These are phyloP conservation scores for Drosera capensis DNA, from an alignment of 148 eudicot genomes.

Conservation along the genomic window DNA sequence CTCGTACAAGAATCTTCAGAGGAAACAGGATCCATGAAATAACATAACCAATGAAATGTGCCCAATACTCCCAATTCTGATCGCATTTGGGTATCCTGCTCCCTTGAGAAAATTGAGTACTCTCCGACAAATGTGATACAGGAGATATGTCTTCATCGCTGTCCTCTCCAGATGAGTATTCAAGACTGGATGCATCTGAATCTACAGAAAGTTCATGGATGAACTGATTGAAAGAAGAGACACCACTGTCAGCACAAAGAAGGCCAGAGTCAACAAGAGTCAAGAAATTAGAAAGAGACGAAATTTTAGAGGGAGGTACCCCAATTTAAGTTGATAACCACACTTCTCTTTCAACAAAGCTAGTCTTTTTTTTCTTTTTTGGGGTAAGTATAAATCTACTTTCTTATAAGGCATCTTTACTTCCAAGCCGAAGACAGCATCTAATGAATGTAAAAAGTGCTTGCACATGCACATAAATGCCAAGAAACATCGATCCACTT, in stretches of 20 bases:
- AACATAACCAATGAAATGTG: constrained; percentile 26
- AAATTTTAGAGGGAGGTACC: no score
- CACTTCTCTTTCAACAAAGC: no score
- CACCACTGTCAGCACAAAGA: constrained; percentile 52
- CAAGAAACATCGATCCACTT: no score
- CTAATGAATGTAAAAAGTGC: no score
- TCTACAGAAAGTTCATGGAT: constrained; percentile 78
- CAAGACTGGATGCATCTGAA: constrained; percentile 63
- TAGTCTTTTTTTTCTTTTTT: no score
- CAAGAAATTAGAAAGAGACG: background rate
- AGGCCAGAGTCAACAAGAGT: background rate
- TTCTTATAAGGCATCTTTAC: no score
- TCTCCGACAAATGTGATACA: constrained; percentile 56
- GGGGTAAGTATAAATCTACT: no score
- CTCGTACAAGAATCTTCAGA: constrained; percentile 32
- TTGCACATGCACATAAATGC: no score
- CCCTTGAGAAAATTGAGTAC: constrained; percentile 42
- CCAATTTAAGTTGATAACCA: no score
- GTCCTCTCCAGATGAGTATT: constrained; percentile 48
- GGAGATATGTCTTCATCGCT: constrained; percentile 38
- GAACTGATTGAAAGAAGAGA: constrained; percentile 89
- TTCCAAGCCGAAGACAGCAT: no score
- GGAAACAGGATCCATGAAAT: constrained; percentile 60
- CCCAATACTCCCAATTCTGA: constrained; percentile 41
- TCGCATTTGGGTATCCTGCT: constrained; percentile 40